These are phyloP conservation scores for Phaseolus lunatus DNA, from an alignment of 306 rosid genomes.

Conservation along the genomic window DNA sequence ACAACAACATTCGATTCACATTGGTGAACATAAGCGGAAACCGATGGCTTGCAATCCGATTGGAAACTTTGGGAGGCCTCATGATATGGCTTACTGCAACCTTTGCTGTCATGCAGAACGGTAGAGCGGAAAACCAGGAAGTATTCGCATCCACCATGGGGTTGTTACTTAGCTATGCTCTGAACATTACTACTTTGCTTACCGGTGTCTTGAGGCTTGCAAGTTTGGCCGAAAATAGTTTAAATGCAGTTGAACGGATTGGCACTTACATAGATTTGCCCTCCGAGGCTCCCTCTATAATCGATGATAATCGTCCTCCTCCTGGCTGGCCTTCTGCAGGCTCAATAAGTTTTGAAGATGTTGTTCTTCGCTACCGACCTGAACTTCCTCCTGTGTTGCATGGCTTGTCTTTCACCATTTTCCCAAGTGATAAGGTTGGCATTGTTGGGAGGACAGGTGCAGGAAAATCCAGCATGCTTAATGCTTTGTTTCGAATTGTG, in stretches of 20 bases:
- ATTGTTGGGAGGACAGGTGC: constrained; percentile 98
- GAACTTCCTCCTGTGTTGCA: constrained; percentile 93
- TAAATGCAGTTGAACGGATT: constrained; percentile 87
- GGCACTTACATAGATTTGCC: constrained; percentile 87
- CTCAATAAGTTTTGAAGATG: constrained; percentile 73
- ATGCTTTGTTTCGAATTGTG: constrained; percentile 85
- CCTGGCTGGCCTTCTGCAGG: constrained; percentile 94
- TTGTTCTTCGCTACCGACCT: constrained; percentile 87
- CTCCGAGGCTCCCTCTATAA: constrained; percentile 81
- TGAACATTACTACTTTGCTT: constrained; percentile 80
- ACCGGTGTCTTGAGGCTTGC: constrained; percentile 93
- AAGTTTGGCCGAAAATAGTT: constrained; percentile 87
- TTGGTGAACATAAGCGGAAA: constrained; percentile 72
- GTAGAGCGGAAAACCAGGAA: constrained; percentile 70
- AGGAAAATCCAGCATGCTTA: constrained; percentile 94
- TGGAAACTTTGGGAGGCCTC: constrained; percentile 89
- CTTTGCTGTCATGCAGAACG: constrained; percentile 90
- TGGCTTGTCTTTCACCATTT: constrained; percentile 72
- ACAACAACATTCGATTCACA: constrained; percentile 81
- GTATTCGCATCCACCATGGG: constrained; percentile 91
- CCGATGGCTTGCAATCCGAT: constrained; percentile 82
- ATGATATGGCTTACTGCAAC: constrained; percentile 95
- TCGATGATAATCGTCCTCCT: constrained; percentile 80
- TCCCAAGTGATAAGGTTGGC: constrained; percentile 81
- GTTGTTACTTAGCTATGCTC: constrained; percentile 86